Base-by-base conservation (phyloP, 2,329 filamentous ascomycete species). In the Alternaria hordeiaustralica region DNA sequence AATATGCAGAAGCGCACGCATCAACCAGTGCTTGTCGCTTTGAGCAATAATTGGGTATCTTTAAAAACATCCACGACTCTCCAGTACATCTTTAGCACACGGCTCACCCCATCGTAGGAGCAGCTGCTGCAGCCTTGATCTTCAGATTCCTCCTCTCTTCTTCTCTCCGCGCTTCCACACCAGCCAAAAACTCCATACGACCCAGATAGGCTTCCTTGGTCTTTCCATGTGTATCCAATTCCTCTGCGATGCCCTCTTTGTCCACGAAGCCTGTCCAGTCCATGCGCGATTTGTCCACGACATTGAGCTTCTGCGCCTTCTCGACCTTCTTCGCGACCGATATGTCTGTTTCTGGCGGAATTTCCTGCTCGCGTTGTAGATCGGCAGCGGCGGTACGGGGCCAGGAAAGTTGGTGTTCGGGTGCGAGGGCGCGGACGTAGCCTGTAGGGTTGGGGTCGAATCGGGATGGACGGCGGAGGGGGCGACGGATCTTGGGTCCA, bases 191-290 rank as follows among this genome's bases (percentile, higher is more conserved):
- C 56, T 88, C 87, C 83, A 88, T 88, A 50, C 87, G 83, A 15
- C 83, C 86, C 70, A 89, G 77, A 76, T 88, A 90, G 1, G 86
- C 86, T 58, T 87, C 85, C 71, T 88, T 89, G 11, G 87, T 87
- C 74, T 87, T 88, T 65, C 86, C 87, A 74, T 89, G 87, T 49
- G 83, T 83, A 59, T 87, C 84, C 72, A 90, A 75, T 75, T 90
- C 88, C 61, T 89, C 87, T 60, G 85, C 84, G 61, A 90, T 85
- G 28, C 88, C 87, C 49, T 86, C 85, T 57, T 86, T 80, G 72
- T 89, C 87, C 44, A 90, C 88, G 71, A 88, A 89, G 11, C 85
- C 84, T 20, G 87, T 87, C 88, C 88, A 90, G 70, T 90, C 88
- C 71, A 90, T 80, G 57, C 87, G 84, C 28, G 86, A 89, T 77